Conservation (phyloP, 2,329 filamentous ascomycete species). For the Phialocephala sp. region DNA sequence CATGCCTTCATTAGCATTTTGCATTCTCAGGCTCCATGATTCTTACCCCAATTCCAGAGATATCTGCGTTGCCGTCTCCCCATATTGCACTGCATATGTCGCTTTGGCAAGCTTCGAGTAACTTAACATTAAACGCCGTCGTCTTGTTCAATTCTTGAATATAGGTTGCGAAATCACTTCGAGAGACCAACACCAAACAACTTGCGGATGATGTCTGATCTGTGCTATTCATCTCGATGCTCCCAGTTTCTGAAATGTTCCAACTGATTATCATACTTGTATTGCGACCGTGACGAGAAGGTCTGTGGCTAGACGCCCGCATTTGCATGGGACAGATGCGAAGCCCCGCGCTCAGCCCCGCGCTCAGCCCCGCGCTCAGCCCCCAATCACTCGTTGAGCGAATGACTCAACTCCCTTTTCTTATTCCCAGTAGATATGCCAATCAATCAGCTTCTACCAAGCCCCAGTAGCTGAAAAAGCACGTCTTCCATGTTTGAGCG, state of each 20-base stretch:
- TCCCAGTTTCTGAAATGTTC: background rate
- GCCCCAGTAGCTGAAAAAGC: too few relatives aligned
- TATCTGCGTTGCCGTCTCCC: constrained; percentile 27
- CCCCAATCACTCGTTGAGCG: too few relatives aligned
- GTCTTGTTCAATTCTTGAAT: constrained; percentile 20
- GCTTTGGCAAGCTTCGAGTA: constrained; percentile 20
- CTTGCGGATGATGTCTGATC: background rate
- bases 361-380: too few relatives aligned
- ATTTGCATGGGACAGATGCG: too few relatives aligned
- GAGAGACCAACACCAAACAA: constrained; percentile 14
- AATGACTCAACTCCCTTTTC: too few relatives aligned
- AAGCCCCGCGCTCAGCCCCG: too few relatives aligned
- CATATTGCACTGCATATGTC: constrained; percentile 27
- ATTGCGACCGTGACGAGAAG: too few relatives aligned
- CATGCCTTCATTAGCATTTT: background rate
- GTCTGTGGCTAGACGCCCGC: too few relatives aligned
- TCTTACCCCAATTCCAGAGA: constrained; percentile 27
- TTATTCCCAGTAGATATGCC: too few relatives aligned
- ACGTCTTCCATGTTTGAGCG: too few relatives aligned
- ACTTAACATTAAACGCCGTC: constrained; percentile 13
- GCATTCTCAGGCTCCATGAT: background rate
- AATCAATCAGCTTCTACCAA: too few relatives aligned
- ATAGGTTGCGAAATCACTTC: constrained; percentile 20
- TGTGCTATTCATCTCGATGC: constrained; percentile 4
- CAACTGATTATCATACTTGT: too few relatives aligned